Evolutionary conservation across 192 early-diverging fungal genomes (phyloP), one percentile per base, ranked within the genome.

Genomic region (Gigaspora rosea): DNA sequence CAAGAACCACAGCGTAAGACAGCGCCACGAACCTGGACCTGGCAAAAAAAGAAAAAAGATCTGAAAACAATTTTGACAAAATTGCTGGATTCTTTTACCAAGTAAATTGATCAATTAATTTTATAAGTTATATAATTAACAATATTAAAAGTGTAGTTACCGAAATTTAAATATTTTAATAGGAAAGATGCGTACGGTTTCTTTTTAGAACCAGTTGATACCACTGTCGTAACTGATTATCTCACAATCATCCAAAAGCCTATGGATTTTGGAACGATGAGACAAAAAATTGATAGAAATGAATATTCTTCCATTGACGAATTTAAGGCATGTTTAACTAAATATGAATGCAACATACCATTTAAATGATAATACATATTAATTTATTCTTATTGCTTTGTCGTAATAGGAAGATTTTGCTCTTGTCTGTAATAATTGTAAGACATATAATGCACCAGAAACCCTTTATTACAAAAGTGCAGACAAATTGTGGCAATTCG

Each of bases 261-360:
- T 10, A 98, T 97, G 96, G 96, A 97, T 74, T 87, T 97, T 74
- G 91, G 91, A 11, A 96, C 95, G 6, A 96, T 98, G 92, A 84
- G 88, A 71, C 78, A 85, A 52, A 97, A 96, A 78, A 83, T 96
- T 4, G 78, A 87, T 13, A 74, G 82, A 2, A 80, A 85, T 11
- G 75, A 80, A 76, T 98, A 98, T 79, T 80, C 62, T 12, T 79
- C 84, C 36, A 90, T 92, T 36, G 88, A 86, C 47, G 87, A 91
- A 32, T 96, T 98, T 82, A 76, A 76, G 74, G 74, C 64, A 32
- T 15, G 33, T 16, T 22, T 20, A 15, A 36, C 7, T 32, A 11
- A 27, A 3, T 2, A 41, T 7, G 7, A 41, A 41, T 41, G 41
- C 41, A 41, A 41, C 41, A 41, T 41, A 41, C 41, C 0, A 41